These are phyloP conservation scores for Neonectria ditissima DNA, from an alignment of 2,329 filamentous ascomycete genomes.

Conservation along the genomic window DNA sequence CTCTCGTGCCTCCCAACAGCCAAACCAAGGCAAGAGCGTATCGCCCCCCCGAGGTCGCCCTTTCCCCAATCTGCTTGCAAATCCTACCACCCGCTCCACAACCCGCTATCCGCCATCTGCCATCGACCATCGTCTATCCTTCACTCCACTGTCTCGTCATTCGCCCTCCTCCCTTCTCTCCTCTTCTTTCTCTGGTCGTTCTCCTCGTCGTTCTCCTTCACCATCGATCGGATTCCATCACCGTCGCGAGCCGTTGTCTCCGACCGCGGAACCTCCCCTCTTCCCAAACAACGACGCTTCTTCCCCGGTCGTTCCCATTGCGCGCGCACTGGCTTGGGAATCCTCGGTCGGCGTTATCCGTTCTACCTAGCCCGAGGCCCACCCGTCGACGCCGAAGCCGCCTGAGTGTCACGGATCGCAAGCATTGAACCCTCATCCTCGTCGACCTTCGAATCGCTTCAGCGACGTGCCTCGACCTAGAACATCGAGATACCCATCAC, in stretches of 20 bases:
- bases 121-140: not conserved
- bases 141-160: conserved; percentile 12
- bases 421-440: not conserved
- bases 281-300: not conserved
- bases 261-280: not conserved
- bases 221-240: not conserved
- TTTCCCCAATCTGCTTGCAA: conserved; percentile 16
- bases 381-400: not conserved
- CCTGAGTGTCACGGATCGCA: not conserved
- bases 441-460: not conserved
- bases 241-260: not conserved
- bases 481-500: conserved; percentile 19
- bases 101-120: not conserved
- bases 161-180: conserved; percentile 8
- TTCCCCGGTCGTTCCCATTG: not conserved
- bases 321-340: not conserved
- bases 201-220: not conserved
- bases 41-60: conserved; percentile 22
- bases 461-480: not conserved
- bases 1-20: not conserved
- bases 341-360: conserved; percentile 4
- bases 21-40: conserved; percentile 1
- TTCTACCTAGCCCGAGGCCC: not conserved
- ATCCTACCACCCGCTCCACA: conserved; percentile 7
- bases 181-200: not conserved